Evolutionary conservation across 352 stramenopile genomes (phyloP), one percentile per base, ranked within the genome.

Genomic region (Pseudoperonospora humuli): DNA sequence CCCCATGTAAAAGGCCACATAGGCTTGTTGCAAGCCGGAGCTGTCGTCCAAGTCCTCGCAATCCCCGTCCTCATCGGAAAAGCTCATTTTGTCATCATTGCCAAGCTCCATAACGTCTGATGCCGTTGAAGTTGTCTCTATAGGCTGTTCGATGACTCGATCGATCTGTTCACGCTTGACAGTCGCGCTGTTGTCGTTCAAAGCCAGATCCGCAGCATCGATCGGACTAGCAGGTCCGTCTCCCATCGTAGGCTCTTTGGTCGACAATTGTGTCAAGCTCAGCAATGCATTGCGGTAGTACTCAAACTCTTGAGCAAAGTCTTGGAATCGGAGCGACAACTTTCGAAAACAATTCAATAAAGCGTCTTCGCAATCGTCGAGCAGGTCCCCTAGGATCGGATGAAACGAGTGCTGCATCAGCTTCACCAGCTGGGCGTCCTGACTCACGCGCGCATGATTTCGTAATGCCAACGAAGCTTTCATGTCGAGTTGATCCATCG

Each of bases 291-390:
- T 70, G 10, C 62, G 69, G 25, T 92, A 92, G 51, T 92, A 90
- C 19, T 75, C 65, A 25, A 86, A 92, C 31, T 92, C 80, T 40
- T 84, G 60, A 32, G 69, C 59, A 35, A 92, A 90, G 24, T 89
- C 75, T 20, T 75, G 67, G 24, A 84, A 86, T 3, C 80, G 77
- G 11, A 57, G 34, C 1, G 71, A 69, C 20, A 92, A 39, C 45
- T 78, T 84, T 13, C 53, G 60, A 28, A 89, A 73, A 13, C 75
- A 86, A 23, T 60, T 64, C 29, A 87, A 43, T 20, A 89, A 58
- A 28, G 78, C 71, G 32, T 77, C 57, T 63, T 90, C 77, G 47
- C 80, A 92, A 25, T 82, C 65, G 14, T 74, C 56, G 1, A 92
- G 58, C 2, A 86, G 48, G 17, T 84, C 64, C 2, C 62, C 50